Evolutionary conservation across 495 filamentous ascomycete species (phyloP), one percentile per base, ranked within the genome.

Genomic region (Hypoxylon intermedium): DNA sequence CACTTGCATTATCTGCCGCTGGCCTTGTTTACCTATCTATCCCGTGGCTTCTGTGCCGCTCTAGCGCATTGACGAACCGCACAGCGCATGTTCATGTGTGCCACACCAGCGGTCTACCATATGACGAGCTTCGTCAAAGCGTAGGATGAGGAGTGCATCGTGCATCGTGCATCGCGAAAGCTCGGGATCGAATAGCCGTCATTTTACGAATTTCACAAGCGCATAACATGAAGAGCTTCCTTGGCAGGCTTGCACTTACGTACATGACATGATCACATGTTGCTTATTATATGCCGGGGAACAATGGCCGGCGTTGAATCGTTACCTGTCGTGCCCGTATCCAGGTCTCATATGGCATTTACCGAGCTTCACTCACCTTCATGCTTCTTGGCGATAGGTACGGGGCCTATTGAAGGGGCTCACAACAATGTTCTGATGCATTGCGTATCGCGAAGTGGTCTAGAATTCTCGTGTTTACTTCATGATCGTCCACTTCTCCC

Each of bases 201-300:
- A 45, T 59, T 49, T 33, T 58, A 36, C 38, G 45, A 58, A 18
- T 49, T 50, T 58, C 18, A 58, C 46, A 58, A 47, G 31, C 23
- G 31, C 40, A 47, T 49, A n/a, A 38, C 43, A 3, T 46, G 12
- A 36, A 19, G 24, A n/a, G 2, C 9, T 2, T 43, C 23, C 58
- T 60, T 60, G 56, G 56, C 56, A 19, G 16, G 6, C 20, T 37
- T 43, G 7, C 37, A 60, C 49, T 53, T 54, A 53, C 58, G 50
- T 54, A 60, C 47, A 65, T 55, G 51, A 59, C 55, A 65, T 60
- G 61, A 65, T 52, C 50, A 52, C 52, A 60, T 56, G 50, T 60
- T 46, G 54, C 60, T 64, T 64, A 64, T 42, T 54, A 53, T 44
- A 43, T 38, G 54, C 44, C 23, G 47, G 30, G 49, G 43, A 43